Evolutionary conservation across 78 protist genomes (phyloP), one percentile per base, ranked within the genome.

Genomic region (Cavenderia fasciculata): DNA sequence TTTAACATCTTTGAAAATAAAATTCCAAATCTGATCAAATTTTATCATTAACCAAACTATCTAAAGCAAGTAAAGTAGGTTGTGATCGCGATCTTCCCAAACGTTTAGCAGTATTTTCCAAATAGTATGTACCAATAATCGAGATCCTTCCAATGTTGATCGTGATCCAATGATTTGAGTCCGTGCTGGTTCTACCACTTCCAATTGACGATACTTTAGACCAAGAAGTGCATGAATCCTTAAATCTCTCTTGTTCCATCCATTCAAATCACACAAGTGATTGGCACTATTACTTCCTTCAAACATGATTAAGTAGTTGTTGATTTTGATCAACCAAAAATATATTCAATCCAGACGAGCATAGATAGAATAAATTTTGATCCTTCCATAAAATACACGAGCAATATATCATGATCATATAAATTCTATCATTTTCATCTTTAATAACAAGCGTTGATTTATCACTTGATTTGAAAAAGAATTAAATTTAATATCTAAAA

Each of bases 161-260:
- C 90, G 7, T 51, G 40, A 59, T 78, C 94, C 29, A 90, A 47
- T 38, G 68, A 54, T 21, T 34, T 56, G 31, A 82, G 49, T n/a
- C n/a, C n/a, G n/a, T 2, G 90, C 90, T 2, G 90, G 90, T 25
- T 82, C 90, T 4, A 91, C 86, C 3, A 78, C 94, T n/a, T 91
- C 90, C 70, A 78, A 40, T 33, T 78, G 94, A 10, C 90, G 33
- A 63, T 77, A 91, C 74, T 77, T 76, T 11, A 91, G 69, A 61
- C 94, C 94, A 4, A 59, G 38, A n/a, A 91, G 85, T 25, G 94
- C 88, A 72, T 91, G 94, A 7, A 91, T 49, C 25, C 68, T 85
- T 1, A 91, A 27, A 12, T 70, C 59, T 4, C 94, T 54, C n/a
- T 86, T 71, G 27, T 91, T 86, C 94, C 94, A 91, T 18, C 52